Conservation (phyloP, 331 rosid species). For the Telfairia occidentalis region DNA sequence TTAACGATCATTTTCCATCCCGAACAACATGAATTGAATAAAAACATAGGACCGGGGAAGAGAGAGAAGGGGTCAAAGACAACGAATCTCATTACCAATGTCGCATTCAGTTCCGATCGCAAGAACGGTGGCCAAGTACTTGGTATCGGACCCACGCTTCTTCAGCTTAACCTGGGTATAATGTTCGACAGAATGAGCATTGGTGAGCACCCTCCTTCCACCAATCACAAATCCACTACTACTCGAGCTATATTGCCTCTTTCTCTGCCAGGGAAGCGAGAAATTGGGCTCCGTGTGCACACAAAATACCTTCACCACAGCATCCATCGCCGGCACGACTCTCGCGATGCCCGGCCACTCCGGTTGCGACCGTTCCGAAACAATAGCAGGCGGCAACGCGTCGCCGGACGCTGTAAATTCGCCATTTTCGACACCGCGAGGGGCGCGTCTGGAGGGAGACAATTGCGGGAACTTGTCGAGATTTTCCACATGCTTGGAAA, state of each 20-base stretch:
- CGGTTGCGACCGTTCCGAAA: conserved; percentile 21
- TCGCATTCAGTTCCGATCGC: conserved; percentile 47
- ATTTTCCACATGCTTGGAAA: conserved; percentile 28
- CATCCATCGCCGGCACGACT: conserved; percentile 38
- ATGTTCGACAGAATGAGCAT: conserved; percentile 48
- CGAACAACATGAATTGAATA: background rate
- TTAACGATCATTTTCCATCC: background rate
- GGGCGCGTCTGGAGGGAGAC: conserved; percentile 27
- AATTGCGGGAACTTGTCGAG: conserved; percentile 21
- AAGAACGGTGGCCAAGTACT: conserved; percentile 41
- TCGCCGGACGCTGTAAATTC: conserved; percentile 25
- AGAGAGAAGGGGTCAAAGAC: background rate
- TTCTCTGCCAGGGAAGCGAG: conserved; percentile 51
- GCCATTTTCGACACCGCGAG: conserved; percentile 26
- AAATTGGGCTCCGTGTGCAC: conserved; percentile 45
- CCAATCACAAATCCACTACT: conserved; percentile 45
- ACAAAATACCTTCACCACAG: conserved; percentile 47
- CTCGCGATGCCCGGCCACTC: conserved; percentile 35
- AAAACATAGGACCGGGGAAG: background rate
- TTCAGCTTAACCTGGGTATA: conserved; percentile 48
- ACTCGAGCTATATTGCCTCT: conserved; percentile 41
- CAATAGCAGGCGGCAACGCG: background rate
- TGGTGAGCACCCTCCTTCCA: conserved; percentile 38
- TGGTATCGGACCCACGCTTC: conserved; percentile 46
- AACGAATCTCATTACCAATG: conserved; percentile 22